Conservation (phyloP, 139 green algal species). For the Chlamydomonas schloesseri region DNA sequence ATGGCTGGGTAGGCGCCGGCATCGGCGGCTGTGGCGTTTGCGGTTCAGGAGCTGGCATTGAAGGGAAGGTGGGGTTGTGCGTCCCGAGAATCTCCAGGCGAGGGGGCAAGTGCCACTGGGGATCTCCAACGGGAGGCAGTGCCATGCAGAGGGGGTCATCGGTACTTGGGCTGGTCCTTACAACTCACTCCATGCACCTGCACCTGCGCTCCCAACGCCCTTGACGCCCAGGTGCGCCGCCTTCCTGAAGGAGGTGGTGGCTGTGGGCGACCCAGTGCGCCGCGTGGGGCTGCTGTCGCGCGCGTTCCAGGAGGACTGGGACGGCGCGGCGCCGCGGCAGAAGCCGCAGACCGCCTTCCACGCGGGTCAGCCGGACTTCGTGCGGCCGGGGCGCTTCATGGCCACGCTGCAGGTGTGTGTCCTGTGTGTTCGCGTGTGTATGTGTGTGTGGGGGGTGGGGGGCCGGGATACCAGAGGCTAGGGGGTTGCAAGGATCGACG, state of each 20-base stretch:
- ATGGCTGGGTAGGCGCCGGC: too few species aligned
- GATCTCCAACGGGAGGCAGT: too few species aligned
- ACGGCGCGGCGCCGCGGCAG: constrained; percentile 34
- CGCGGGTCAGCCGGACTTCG: constrained; percentile 55
- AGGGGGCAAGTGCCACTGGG: too few species aligned
- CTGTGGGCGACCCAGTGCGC: constrained; percentile 33
- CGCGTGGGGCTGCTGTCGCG: constrained; percentile 48
- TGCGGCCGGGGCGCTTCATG: constrained; percentile 68
- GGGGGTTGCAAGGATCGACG: not conserved
- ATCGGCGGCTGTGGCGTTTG: too few species aligned
- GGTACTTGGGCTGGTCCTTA: too few species aligned
- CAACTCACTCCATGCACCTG: too few species aligned
- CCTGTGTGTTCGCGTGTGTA: not conserved
- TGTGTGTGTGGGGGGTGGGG: too few species aligned
- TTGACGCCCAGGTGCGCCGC: constrained; percentile 40
- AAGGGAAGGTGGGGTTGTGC: too few species aligned
- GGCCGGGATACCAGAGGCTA: not conserved
- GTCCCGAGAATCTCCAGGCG: too few species aligned
- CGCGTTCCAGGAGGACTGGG: constrained; percentile 61
- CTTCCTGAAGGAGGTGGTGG: constrained; percentile 71
- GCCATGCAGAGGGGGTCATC: too few species aligned
- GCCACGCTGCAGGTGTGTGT: constrained; percentile 49
- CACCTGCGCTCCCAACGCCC: too few species aligned
- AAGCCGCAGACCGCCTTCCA: constrained; percentile 18
- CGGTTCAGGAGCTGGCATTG: too few species aligned